Percentiles rank a stretch among this genome's conserved stretches.
Evolutionary conservation across 1,139 yeast genomes (phyloP).

Genomic region (Scheffersomyces lignicola): DNA sequence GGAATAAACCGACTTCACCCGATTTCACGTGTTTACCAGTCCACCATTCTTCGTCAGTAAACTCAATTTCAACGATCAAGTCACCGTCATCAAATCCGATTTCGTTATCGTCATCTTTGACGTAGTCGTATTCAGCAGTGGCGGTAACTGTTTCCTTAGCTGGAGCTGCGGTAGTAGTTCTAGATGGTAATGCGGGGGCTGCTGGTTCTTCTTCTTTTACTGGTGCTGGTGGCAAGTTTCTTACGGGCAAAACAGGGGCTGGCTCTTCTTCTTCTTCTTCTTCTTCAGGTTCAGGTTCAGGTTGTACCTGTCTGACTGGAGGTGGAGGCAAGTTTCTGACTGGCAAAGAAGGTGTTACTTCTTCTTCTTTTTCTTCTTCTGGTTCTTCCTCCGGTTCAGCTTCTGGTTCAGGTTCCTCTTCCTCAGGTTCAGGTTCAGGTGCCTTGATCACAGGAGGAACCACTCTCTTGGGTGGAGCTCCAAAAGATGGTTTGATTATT

Average conservation of each 20-base stretch:
- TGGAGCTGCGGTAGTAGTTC: constrained; percentile 19
- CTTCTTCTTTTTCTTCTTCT: constrained; percentile 20
- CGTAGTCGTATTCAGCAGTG: constrained; percentile 15
- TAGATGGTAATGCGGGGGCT: constrained; percentile 4
- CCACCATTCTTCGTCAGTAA: constrained; percentile 98
- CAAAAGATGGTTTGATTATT: constrained; percentile 25
- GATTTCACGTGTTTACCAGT: constrained; percentile 63
- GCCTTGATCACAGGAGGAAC: constrained; percentile 19
- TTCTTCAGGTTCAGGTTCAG: constrained; percentile 18
- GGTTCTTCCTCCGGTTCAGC: constrained; percentile 16
- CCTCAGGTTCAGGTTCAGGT: constrained; percentile 25
- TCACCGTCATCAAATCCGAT: constrained; percentile 83
- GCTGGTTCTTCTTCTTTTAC: constrained; percentile 9
- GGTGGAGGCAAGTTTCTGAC: constrained; percentile 24
- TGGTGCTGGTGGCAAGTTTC: constrained; percentile 21
- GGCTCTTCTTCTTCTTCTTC: constrained; percentile 28
- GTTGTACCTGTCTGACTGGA: constrained; percentile 14
- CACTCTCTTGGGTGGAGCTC: constrained; percentile 24
- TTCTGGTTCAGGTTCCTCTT: constrained; percentile 25
- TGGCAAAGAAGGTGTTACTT: constrained; percentile 19
- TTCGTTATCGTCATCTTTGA: constrained; percentile 54
- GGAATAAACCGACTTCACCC: constrained; percentile 85
- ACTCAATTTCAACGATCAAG: constrained; percentile 74
- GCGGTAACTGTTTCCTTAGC: constrained; percentile 9
- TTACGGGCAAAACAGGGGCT: constrained; percentile 17